Evolutionary conservation across 163 green algal genomes (phyloP), one percentile per base, ranked within the genome.

Genomic region (Scenedesmus sp.): DNA sequence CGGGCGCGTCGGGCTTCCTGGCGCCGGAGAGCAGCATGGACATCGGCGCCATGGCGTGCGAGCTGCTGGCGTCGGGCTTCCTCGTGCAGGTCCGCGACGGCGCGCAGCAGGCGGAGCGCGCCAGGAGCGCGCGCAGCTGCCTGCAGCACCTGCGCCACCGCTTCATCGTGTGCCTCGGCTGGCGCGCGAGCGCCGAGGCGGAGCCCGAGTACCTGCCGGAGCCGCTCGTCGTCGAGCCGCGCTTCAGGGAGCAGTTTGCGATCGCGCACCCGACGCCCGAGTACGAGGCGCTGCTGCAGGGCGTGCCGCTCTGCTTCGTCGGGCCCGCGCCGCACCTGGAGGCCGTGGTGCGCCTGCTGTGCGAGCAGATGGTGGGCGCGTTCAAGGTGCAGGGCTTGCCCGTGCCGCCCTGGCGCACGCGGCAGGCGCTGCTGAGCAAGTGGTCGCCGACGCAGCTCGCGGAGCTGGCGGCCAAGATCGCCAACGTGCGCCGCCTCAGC

Each of bases 391-490:
- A 78, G 22, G 81, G 79, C 4, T 60, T 84, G 56, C 58, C 85
- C 18, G 72, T 91, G 74, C 87, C 87, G 2, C 87, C 87, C 20
- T 91, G 87, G 87, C 83, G 87, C 65, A 86, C 85, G 5, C 60
- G 76, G 36, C 63, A 80, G 36, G 87, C 87, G 7, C 81, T 90
- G 74, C 70, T 91, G 17, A 82, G 51, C 56, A 87, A 87, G 66
- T 91, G 87, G 87, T 73, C 81, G 1, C 81, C 84, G 3, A 33
- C 48, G 22, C 77, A 87, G 63, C 62, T 89, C 33, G 2, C 22
- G 14, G 62, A 85, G 62, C 73, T 89, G 14, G 63, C 65, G 29
- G 24, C 53, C 10, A 70, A 78, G 48, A 78, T 88, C 34, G 62
- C 56, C 4, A 63, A 58, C 48, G 45, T 83, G 47, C 63, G 64